A percentile compares a stretch with the other conserved stretches of the same genome.
Evolutionary conservation across 805 yeast species (phyloP).

Genomic region (Schwanniomyces occidentalis): DNA sequence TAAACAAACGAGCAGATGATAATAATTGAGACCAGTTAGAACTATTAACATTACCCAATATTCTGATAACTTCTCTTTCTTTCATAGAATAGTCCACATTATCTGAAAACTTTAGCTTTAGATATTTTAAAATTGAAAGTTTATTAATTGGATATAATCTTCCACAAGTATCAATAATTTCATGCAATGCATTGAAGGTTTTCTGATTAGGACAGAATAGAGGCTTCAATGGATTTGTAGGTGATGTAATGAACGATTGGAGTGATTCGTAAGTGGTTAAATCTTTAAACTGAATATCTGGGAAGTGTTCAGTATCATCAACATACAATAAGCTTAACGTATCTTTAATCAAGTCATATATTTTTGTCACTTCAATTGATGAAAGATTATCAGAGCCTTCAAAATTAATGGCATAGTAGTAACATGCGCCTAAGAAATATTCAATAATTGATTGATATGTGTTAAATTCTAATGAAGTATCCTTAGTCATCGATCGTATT

Average conservation of each 20-base stretch:
- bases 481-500: constrained; percentile 14
- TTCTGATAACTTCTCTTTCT: constrained; percentile 27
- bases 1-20: constrained; percentile 19
- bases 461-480: constrained; percentile 6
- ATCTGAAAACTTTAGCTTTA: constrained; percentile 22
- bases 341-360: constrained; percentile 28
- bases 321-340: constrained; percentile 14
- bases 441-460: constrained; percentile 15
- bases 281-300: not conserved
- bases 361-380: constrained; percentile 27
- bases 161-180: constrained; percentile 29
- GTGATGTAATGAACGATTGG: constrained; percentile 15
- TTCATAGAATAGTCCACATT: constrained; percentile 9
- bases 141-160: constrained; percentile 34
- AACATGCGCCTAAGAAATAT: constrained; percentile 22
- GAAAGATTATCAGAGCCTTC: constrained; percentile 14
- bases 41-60: constrained; percentile 22
- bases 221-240: constrained; percentile 13
- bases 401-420: constrained; percentile 18
- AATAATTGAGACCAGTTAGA: constrained; percentile 23
- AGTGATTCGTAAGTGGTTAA: constrained; percentile 4
- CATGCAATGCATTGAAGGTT: constrained; percentile 16
- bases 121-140: constrained; percentile 30
- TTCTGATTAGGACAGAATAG: constrained; percentile 19
- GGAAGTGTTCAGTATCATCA: not conserved